A percentile compares a stretch with the other conserved stretches of the same genome.
These are phyloP conservation scores for Pythium graminicola DNA, from an alignment of 352 stramenopile species.

Conservation along the genomic window DNA sequence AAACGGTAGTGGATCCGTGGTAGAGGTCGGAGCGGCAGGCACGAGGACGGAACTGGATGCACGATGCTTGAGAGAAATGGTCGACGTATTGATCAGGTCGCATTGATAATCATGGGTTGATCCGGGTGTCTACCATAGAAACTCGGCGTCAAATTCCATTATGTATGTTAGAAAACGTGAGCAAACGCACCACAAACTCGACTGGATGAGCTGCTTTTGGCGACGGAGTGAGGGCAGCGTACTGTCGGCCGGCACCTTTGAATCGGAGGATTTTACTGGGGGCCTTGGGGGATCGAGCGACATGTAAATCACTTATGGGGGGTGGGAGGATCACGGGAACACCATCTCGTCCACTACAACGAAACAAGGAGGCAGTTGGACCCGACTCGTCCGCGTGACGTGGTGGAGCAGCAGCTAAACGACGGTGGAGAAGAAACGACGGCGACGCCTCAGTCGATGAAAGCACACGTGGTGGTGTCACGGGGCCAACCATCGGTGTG, in stretches of 20 bases:
- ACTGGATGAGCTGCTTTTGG: slow-evolving; percentile 18
- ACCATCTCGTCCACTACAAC: slow-evolving; percentile 16
- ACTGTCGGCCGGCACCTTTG: slow-evolving; percentile 49
- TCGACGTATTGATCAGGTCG: slow-evolving; percentile 48
- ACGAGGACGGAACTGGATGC: slow-evolving; percentile 13
- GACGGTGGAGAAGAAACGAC: background rate
- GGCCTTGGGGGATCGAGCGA: slow-evolving; percentile 38
- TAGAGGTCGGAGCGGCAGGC: background rate
- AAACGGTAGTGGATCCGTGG: background rate
- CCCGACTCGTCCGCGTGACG: background rate
- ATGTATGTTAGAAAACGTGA: background rate
- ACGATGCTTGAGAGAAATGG: slow-evolving; percentile 47
- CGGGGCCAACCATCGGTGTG: background rate
- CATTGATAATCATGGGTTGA: slow-evolving; percentile 41
- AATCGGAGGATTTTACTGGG: slow-evolving; percentile 39
- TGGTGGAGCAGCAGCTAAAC: background rate
- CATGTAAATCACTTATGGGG: slow-evolving; percentile 31
- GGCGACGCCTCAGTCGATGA: background rate
- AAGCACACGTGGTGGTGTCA: background rate
- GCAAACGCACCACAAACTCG: slow-evolving; percentile 38
- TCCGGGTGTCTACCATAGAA: slow-evolving; percentile 25
- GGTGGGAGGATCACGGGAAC: slow-evolving; percentile 32
- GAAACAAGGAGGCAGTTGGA: slow-evolving; percentile 16
- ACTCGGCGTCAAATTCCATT: background rate
- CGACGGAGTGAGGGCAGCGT: slow-evolving; percentile 36